Base-by-base conservation (phyloP, 768 basidiomycete species). In the Collybia nuda region DNA sequence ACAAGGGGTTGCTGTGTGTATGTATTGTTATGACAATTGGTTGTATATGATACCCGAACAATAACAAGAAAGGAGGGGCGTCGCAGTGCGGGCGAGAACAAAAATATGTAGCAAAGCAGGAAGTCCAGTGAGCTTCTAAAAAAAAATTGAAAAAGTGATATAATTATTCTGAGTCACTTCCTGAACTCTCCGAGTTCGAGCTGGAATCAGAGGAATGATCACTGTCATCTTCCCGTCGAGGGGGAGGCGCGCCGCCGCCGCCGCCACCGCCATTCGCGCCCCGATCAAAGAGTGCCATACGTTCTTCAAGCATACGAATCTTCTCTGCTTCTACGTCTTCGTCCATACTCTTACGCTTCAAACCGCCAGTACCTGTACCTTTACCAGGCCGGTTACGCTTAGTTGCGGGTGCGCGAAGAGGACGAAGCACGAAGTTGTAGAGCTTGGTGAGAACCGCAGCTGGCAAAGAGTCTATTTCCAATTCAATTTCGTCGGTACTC, bases 401-500 rank as follows among this genome's bases (percentile, higher is more conserved):
- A 17, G 79, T 80, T 37, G 84, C 77, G 7, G 85, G 79, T 39
- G 85, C 81, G 24, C 84, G 83, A 52, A 85, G 66, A 0, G 91
- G 91, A 8, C 89, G 85, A 50, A 96, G 77, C 57, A 98, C 96
- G 63, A 91, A 93, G 70, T 96, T 95, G 76, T 98, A 99, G 23
- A 99, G 79, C 70, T 93, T 92, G 47, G 89, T 88, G 47, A 98
- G 82, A 40, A 97, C 95, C 24, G 80, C 68, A 6, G 90, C 77
- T 43, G 97, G 95, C 26, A 99, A 76, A 36, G 84, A 75, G 63
- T 98, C 97, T 62, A 99, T 98, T 70, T 99, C 97, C 38, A 99
- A 82, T 68, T 99, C 97, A 62, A 99, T 98, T 74, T 99, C 97
- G 69, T 98, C 93, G 40, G 88, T 90, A 68, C 91, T 93, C 91